Conservation (phyloP, 176 grass and related monocot genomes). For the Rhipidocladum racemiflorum region DNA sequence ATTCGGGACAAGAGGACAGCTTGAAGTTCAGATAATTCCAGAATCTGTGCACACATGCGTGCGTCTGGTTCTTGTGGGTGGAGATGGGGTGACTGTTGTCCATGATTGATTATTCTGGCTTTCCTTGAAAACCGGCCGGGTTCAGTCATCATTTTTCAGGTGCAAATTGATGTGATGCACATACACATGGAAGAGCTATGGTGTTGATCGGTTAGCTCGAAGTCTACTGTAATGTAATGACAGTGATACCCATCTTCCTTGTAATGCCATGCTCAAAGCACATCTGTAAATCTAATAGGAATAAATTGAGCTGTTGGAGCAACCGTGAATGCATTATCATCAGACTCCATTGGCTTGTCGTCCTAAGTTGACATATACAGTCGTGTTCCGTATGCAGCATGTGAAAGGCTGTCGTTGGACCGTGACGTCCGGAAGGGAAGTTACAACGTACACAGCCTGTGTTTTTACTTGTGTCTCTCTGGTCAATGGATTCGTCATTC, state of each 20-base stretch:
- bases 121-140: background rate
- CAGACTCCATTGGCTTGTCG: background rate
- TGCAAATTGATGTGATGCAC: slow-evolving; percentile 22
- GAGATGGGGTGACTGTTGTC: background rate
- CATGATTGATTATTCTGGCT: slow-evolving; percentile 1
- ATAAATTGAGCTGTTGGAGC: background rate
- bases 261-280: too few relatives aligned
- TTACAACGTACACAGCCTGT: background rate
- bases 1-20: slow-evolving; percentile 19
- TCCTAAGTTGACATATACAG: background rate
- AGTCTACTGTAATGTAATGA: background rate
- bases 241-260: too few relatives aligned
- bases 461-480: too few relatives aligned
- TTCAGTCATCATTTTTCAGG: slow-evolving; percentile 23
- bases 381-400: background rate
- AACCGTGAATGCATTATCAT: background rate
- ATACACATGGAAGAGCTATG: background rate
- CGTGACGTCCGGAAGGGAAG: background rate
- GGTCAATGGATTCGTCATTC: background rate
- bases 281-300: slow-evolving; percentile 23
- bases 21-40: slow-evolving; percentile 23
- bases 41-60: background rate
- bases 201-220: slow-evolving; percentile 2
- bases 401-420: background rate
- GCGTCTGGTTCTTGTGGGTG: background rate